Evolutionary conservation across 1,139 yeast genomes (phyloP), one percentile per base, ranked within the genome.

Genomic region (Magnusiomyces paraingens): DNA sequence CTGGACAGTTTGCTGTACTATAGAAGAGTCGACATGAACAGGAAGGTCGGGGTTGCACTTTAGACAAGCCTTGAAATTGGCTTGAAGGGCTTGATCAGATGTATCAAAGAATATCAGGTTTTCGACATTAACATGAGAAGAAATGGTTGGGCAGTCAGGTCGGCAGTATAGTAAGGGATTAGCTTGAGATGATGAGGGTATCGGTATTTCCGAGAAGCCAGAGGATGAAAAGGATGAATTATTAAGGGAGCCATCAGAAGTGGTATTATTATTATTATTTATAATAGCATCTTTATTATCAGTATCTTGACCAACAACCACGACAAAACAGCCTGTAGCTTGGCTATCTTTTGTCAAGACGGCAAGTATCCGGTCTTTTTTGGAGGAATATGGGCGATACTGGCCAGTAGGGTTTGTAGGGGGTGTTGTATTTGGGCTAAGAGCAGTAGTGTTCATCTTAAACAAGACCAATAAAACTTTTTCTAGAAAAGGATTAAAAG

Each of bases 1-100:
- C 14, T 74, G 75, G n/a, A 84, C 86, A 48, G 89, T 82, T 29
- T 73, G 68, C 49, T 78, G 72, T 56, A 84, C 72, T 51, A 84
- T 67, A n/a, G 73, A 68, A 18, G 82, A 74, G 60, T 81, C 83
- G 43, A 82, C 58, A 20, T 57, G 62, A 41, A 61, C 64, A 26
- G 63, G 59, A 26, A 62, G 55, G 18, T 64, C 64, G 2, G 74
- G 72, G n/a, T 79, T 74, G 55, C 91, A 85, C 49, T 70, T 67
- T 20, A 70, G 69, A 66, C 91, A 85, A 2, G 84, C 77, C 11
- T 59, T 61, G 62, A 64, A 81, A 1, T 84, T 86, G 36, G 67
- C 56, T 11, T 8, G 61, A 58, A 2, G 72, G 39, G 21, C 57
- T 3, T 86, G 86, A n/a, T 51, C 45, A 6, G 46, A 15, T 14